Conservation (phyloP, 192 early-diverging fungal genomes). For the Umbelopsis sp. region DNA sequence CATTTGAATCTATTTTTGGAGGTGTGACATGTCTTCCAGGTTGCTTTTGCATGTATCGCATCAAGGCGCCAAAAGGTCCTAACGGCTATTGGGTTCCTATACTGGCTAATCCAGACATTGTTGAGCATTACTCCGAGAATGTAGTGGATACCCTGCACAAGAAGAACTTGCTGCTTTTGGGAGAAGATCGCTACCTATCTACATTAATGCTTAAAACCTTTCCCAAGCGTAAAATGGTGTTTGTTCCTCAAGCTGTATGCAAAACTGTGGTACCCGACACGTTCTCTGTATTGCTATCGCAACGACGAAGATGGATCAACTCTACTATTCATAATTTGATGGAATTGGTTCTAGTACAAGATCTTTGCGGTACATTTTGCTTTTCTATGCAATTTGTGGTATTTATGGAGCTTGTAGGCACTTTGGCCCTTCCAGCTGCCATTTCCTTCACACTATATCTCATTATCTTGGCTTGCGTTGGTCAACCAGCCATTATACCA, state of each 20-base stretch:
- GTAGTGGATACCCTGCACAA: slow-evolving; percentile 86
- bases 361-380: slow-evolving; percentile 89
- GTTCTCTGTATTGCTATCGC: slow-evolving; percentile 82
- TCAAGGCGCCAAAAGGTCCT: slow-evolving; percentile 78
- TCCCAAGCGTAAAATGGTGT: slow-evolving; percentile 94
- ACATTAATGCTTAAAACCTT: slow-evolving; percentile 95
- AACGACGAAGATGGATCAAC: slow-evolving; percentile 95
- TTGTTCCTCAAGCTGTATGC: slow-evolving; percentile 90
- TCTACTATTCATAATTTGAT: slow-evolving; percentile 90
- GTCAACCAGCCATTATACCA: slow-evolving; percentile 57
- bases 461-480: slow-evolving; percentile 65
- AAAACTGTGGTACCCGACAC: slow-evolving; percentile 89
- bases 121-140: slow-evolving; percentile 82
- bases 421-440: slow-evolving; percentile 90
- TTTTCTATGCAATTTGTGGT: slow-evolving; percentile 97
- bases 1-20: slow-evolving; percentile 82
- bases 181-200: slow-evolving; percentile 94
- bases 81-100: slow-evolving; percentile 80
- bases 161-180: slow-evolving; percentile 91
- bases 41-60: slow-evolving; percentile 83
- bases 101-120: slow-evolving; percentile 78
- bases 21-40: slow-evolving; percentile 80
- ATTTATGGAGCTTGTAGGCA: slow-evolving; percentile 93
- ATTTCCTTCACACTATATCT: slow-evolving; percentile 88
- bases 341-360: slow-evolving; percentile 80